These are phyloP conservation scores for Boletus vinaceobasis DNA, from an alignment of 768 basidiomycete species.

Conservation along the genomic window DNA sequence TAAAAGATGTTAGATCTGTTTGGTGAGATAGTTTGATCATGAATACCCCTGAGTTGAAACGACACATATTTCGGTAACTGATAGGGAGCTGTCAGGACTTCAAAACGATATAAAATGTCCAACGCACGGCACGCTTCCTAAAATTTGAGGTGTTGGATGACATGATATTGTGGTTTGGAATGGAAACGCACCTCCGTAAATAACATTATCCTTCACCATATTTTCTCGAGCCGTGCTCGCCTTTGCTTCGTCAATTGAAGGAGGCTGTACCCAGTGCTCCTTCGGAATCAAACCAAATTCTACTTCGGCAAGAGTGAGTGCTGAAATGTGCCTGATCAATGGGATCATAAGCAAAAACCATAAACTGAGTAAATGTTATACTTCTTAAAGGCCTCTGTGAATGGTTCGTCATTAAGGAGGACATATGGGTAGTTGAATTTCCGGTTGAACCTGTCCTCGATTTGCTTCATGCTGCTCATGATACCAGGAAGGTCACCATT, in stretches of 20 bases:
- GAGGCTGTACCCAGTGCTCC: slow-evolving; percentile 75
- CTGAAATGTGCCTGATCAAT: slow-evolving; percentile 29
- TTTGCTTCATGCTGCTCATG: slow-evolving; percentile 61
- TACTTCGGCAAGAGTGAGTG: slow-evolving; percentile 31
- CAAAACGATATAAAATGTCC: background rate
- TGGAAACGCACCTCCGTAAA: slow-evolving; percentile 54
- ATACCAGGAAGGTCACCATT: slow-evolving; percentile 62
- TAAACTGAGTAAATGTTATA: slow-evolving; percentile 25
- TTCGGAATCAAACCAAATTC: slow-evolving; percentile 63
- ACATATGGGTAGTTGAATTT: slow-evolving; percentile 81
- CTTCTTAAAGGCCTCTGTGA: slow-evolving; percentile 72
- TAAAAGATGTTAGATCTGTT: slow-evolving; percentile 25
- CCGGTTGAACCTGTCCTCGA: slow-evolving; percentile 87
- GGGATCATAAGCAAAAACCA: slow-evolving; percentile 4
- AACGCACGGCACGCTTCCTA: slow-evolving; percentile 72
- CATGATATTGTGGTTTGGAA: background rate
- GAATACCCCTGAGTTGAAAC: slow-evolving; percentile 83
- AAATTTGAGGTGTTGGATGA: background rate
- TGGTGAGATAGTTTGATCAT: background rate
- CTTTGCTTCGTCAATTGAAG: slow-evolving; percentile 70
- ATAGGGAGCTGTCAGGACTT: slow-evolving; percentile 5
- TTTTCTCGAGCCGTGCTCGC: slow-evolving; percentile 54
- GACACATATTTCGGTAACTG: slow-evolving; percentile 93
- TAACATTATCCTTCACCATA: slow-evolving; percentile 62
- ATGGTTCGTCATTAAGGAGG: slow-evolving; percentile 83